Evolutionary conservation across 2,329 filamentous ascomycete genomes (phyloP).

Genomic region (Diaporthe vaccinii): DNA sequence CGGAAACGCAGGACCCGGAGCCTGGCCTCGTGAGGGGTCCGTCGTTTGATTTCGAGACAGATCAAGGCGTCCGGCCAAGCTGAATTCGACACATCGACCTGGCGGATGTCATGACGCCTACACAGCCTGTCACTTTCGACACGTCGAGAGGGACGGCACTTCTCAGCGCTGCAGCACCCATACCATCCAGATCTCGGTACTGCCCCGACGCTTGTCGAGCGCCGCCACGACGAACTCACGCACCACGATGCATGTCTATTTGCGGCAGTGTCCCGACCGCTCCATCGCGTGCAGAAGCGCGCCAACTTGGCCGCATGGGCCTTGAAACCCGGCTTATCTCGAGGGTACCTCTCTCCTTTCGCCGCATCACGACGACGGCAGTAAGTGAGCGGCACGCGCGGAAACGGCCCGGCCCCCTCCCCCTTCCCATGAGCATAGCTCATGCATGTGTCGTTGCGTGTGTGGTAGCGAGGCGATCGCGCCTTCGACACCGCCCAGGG

Average conservation of each 20-base stretch:
- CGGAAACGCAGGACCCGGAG: neutral
- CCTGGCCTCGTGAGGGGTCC: neutral
- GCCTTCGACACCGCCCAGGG: conserved; percentile 17
- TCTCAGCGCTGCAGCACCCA: neutral
- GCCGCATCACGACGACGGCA: neutral
- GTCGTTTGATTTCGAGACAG: neutral
- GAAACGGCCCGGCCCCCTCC: neutral
- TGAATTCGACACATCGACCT: neutral
- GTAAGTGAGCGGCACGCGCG: neutral
- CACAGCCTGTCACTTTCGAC: conserved; percentile 9
- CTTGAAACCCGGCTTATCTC: neutral
- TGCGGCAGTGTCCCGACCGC: neutral
- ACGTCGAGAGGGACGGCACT: neutral
- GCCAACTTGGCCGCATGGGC: conserved; percentile 6
- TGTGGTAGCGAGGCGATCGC: neutral
- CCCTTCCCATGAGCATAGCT: neutral
- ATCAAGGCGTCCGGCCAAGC: neutral
- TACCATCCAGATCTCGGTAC: neutral
- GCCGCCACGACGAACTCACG: neutral
- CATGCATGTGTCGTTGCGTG: neutral
- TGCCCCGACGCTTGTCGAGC: conserved; percentile 12
- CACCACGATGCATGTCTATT: neutral
- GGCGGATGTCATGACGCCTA: neutral
- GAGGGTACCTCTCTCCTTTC: neutral
- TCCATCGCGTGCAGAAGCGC: conserved; percentile 7